Evolutionary conservation across 495 filamentous ascomycete species (phyloP).

Genomic region (Achaetomiella virescens): DNA sequence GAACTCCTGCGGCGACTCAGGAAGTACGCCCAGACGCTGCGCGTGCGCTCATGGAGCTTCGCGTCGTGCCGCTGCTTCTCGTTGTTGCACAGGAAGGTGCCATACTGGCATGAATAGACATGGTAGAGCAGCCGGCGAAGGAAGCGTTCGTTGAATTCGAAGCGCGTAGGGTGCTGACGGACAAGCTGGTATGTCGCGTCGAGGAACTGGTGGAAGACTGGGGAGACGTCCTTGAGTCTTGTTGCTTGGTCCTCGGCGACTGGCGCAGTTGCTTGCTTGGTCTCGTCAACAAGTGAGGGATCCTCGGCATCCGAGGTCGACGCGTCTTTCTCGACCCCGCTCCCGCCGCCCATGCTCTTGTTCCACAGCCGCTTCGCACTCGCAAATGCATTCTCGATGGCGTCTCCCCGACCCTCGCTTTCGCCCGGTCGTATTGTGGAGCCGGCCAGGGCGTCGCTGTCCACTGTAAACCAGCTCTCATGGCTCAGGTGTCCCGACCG

Average conservation of each 20-base stretch:
- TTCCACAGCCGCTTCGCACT: conserved; percentile 89
- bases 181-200: conserved; percentile 91
- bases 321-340: conserved; percentile 52
- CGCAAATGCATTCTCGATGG: conserved; percentile 77
- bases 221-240: conserved; percentile 77
- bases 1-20: conserved; percentile 72
- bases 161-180: conserved; percentile 78
- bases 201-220: conserved; percentile 97
- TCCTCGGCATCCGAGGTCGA: conserved; percentile 50
- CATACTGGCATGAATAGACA: conserved; percentile 92
- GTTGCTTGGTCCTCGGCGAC: conserved; percentile 41
- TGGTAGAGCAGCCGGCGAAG: conserved; percentile 87
- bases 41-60: conserved; percentile 62
- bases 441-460: conserved; percentile 60
- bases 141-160: conserved; percentile 97
- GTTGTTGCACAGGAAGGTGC: conserved; percentile 91
- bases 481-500: conserved; percentile 78
- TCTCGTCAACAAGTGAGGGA: conserved; percentile 44
- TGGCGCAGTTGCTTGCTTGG: conserved; percentile 19
- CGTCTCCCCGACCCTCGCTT: conserved; percentile 58
- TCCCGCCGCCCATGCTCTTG: conserved; percentile 51
- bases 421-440: conserved; percentile 48
- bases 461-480: conserved; percentile 91
- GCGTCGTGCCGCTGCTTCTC: conserved; percentile 84
- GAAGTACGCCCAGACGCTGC: conserved; percentile 96